Percentiles rank a stretch among this genome's conserved stretches.
phyloP scores from a whole-genome alignment of 371 early-diverging fungal genomes.

The Mucor ambiguus region DNA sequence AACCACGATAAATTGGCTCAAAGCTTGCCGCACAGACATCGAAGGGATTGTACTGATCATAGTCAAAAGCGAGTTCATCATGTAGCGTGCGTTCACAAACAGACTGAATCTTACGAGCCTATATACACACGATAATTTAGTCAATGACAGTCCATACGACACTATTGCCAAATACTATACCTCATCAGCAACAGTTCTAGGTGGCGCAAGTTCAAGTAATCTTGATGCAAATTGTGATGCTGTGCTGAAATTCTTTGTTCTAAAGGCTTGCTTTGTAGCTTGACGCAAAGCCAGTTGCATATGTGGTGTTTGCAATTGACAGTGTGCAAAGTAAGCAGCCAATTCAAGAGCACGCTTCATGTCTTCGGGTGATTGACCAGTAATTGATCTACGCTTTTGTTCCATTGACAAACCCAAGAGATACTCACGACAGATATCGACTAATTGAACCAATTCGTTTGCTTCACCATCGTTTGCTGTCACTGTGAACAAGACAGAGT shows the following conservation, averaged over 20 bases:
- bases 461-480: slow-evolving; percentile 61
- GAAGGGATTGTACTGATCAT: slow-evolving; percentile 94
- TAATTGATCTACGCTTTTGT: slow-evolving; percentile 66
- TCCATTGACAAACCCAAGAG: slow-evolving; percentile 86
- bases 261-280: slow-evolving; percentile 84
- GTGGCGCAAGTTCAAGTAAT: slow-evolving; percentile 85
- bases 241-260: slow-evolving; percentile 78
- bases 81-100: slow-evolving; percentile 54
- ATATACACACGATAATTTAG: neutral
- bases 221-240: slow-evolving; percentile 86
- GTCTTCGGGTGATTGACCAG: slow-evolving; percentile 49
- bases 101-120: slow-evolving; percentile 84
- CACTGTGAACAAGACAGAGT: slow-evolving; percentile 71
- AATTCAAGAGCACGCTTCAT: slow-evolving; percentile 82
- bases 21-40: slow-evolving; percentile 79
- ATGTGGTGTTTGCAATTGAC: slow-evolving; percentile 87
- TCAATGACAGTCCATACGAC: neutral
- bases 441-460: slow-evolving; percentile 77
- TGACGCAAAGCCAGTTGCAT: slow-evolving; percentile 79
- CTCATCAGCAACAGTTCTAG: slow-evolving; percentile 74
- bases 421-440: slow-evolving; percentile 89
- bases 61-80: slow-evolving; percentile 83
- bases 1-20: slow-evolving; percentile 88
- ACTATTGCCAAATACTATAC: slow-evolving; percentile 31
- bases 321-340: slow-evolving; percentile 94